Percentiles rank a stretch among this genome's conserved stretches.
Conservation (phyloP, 1,284 basidiomycete genomes). For the Cutaneotrichosporon sp. region DNA sequence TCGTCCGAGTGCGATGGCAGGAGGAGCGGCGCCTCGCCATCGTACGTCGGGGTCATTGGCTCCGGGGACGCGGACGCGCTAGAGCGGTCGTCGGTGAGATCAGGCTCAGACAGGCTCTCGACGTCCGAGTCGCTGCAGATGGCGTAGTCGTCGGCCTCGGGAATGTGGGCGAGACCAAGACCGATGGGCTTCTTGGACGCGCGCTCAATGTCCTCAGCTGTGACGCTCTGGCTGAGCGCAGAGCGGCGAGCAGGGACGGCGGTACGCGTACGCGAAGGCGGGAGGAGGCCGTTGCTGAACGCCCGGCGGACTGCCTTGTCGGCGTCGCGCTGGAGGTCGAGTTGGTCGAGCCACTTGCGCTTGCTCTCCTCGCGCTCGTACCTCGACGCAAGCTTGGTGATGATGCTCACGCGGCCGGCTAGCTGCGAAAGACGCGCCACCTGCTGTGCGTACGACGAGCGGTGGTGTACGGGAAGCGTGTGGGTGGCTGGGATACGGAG, state of each 20-base stretch:
- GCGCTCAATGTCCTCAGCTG: slow-evolving; percentile 24
- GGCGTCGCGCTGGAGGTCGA: slow-evolving; percentile 37
- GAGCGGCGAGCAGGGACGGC: slow-evolving; percentile 24
- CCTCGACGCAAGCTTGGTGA: slow-evolving; percentile 33
- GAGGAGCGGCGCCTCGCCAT: slow-evolving; percentile 10
- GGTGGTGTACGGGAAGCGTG: slow-evolving; percentile 28
- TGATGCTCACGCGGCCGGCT: slow-evolving; percentile 31
- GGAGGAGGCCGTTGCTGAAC: slow-evolving; percentile 32
- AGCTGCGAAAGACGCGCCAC: slow-evolving; percentile 36
- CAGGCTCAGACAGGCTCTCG: slow-evolving; percentile 13
- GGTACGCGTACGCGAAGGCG: slow-evolving; percentile 2
- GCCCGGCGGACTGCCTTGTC: slow-evolving; percentile 41
- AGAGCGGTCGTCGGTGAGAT: slow-evolving; percentile 15
- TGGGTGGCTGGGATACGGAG: slow-evolving; percentile 40
- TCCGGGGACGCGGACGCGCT: slow-evolving; percentile 12
- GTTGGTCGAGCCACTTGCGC: slow-evolving; percentile 40
- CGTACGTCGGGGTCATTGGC: slow-evolving; percentile 13
- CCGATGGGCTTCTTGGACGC: neutral
- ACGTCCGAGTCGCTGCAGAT: slow-evolving; percentile 11
- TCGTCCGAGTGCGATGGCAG: slow-evolving; percentile 10
- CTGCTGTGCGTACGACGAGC: slow-evolving; percentile 31
- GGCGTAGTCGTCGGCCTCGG: slow-evolving; percentile 6
- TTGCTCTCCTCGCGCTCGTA: slow-evolving; percentile 47
- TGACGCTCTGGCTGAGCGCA: slow-evolving; percentile 26
- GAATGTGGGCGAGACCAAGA: slow-evolving; percentile 5